phyloP scores from a whole-genome alignment of 2,329 filamentous ascomycete genomes.

The Colletotrichum camelliae region DNA sequence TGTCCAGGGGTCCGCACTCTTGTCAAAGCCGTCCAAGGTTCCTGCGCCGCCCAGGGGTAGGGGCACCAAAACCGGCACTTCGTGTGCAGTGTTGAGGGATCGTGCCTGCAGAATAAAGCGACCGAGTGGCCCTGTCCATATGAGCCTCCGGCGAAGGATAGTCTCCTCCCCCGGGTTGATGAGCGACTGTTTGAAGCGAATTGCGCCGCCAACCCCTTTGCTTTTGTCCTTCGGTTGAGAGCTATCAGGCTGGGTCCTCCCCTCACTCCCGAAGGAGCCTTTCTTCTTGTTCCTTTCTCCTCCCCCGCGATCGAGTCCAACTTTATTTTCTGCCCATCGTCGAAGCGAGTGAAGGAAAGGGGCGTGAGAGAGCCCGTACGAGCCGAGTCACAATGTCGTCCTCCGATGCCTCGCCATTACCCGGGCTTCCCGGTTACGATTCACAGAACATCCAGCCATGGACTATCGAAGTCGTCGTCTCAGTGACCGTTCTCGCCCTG shows the following conservation, averaged over 20 bases:
- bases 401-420: constrained; percentile 18
- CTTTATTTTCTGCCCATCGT: background rate
- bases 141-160: background rate
- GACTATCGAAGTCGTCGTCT: constrained; percentile 42
- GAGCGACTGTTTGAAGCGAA: background rate
- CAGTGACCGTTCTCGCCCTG: constrained; percentile 46
- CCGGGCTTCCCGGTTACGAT: constrained; percentile 36
- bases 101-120: constrained; percentile 6
- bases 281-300: background rate
- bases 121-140: background rate
- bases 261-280: background rate
- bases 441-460: constrained; percentile 46
- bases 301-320: background rate
- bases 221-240: background rate
- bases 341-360: background rate
- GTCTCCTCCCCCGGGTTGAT: background rate
- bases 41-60: background rate
- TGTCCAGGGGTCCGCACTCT: background rate
- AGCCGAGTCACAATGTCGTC: constrained; percentile 1
- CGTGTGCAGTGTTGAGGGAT: background rate
- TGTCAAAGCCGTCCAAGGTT: background rate
- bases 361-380: background rate
- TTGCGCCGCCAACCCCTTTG: background rate
- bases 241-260: constrained; percentile 2
- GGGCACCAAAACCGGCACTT: background rate